Percentiles rank a stretch among this genome's conserved stretches.
Conservation (phyloP, 2,329 filamentous ascomycete species). For the Cordyceps militaris region DNA sequence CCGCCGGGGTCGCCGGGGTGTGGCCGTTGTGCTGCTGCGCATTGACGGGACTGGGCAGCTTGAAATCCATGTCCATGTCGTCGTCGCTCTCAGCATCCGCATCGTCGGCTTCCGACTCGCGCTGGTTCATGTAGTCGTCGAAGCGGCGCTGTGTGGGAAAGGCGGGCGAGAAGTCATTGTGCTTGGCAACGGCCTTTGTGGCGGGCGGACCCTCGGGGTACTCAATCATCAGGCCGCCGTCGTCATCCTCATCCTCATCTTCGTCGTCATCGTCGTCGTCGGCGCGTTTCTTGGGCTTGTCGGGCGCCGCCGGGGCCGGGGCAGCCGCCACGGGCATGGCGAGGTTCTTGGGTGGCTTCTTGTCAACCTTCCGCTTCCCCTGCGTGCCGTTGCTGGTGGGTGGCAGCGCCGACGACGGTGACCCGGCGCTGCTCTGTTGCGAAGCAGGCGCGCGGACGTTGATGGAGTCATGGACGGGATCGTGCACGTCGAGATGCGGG, state of each 20-base stretch:
- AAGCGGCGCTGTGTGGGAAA: constrained; percentile 43
- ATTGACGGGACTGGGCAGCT: constrained; percentile 48
- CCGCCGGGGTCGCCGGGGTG: constrained; percentile 20
- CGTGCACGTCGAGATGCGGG: constrained; percentile 50
- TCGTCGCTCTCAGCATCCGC: constrained; percentile 42
- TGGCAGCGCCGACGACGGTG: not conserved
- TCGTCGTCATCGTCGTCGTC: constrained; percentile 48
- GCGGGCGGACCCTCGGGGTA: constrained; percentile 46
- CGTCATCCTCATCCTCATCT: constrained; percentile 48
- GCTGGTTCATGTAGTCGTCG: constrained; percentile 44
- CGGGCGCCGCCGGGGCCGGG: not conserved
- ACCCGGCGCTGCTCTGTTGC: not conserved
- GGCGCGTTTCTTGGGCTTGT: constrained; percentile 23
- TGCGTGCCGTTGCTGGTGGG: constrained; percentile 19
- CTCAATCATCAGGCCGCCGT: constrained; percentile 51
- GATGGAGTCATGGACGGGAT: constrained; percentile 18
- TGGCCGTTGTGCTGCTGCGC: constrained; percentile 15
- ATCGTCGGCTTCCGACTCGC: constrained; percentile 39
- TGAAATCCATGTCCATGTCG: constrained; percentile 43
- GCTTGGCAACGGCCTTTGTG: constrained; percentile 18
- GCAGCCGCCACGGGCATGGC: constrained; percentile 24
- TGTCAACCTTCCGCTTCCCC: constrained; percentile 15
- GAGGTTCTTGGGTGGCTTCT: constrained; percentile 27
- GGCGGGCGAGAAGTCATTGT: constrained; percentile 41
- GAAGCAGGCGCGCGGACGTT: not conserved